Evolutionary conservation across 2,329 filamentous ascomycete species (phyloP).

Genomic region (Alternaria sp.): DNA sequence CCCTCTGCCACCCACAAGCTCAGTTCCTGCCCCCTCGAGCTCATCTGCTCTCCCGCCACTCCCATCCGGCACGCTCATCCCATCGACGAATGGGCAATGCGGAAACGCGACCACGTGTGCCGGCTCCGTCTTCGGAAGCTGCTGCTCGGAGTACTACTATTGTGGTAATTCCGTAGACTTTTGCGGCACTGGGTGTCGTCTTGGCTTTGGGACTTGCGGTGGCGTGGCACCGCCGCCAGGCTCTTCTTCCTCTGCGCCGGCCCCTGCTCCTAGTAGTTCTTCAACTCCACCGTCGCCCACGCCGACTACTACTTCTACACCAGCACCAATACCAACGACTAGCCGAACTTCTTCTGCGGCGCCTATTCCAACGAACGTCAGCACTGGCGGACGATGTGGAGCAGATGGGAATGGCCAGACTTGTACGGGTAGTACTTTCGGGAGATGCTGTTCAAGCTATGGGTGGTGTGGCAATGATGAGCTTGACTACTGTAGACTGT

Average conservation of each 20-base stretch:
- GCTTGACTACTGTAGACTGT: slow-evolving; percentile 27
- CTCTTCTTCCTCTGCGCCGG: slow-evolving; percentile 19
- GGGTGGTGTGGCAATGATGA: slow-evolving; percentile 29
- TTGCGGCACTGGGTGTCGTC: slow-evolving; percentile 37
- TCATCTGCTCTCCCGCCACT: slow-evolving; percentile 28
- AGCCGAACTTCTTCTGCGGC: slow-evolving; percentile 17
- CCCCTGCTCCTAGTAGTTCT: slow-evolving; percentile 1
- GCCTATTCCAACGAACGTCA: slow-evolving; percentile 31
- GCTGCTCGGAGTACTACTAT: slow-evolving; percentile 37
- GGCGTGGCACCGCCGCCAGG: slow-evolving; percentile 21
- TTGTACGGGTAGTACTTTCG: slow-evolving; percentile 31
- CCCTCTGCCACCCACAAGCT: slow-evolving; percentile 22
- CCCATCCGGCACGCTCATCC: slow-evolving; percentile 30
- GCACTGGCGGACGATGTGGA: slow-evolving; percentile 36
- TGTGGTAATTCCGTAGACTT: slow-evolving; percentile 30
- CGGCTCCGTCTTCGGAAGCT: slow-evolving; percentile 30
- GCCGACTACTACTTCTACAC: slow-evolving; percentile 20
- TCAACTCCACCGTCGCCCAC: slow-evolving; percentile 19
- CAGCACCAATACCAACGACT: slow-evolving; percentile 19
- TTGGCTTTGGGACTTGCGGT: slow-evolving; percentile 32
- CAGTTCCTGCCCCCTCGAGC: not conserved
- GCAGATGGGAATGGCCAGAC: slow-evolving; percentile 25
- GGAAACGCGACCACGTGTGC: slow-evolving; percentile 39
- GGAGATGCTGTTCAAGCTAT: slow-evolving; percentile 36
- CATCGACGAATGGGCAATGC: slow-evolving; percentile 36